Percentiles rank a stretch among this genome's conserved stretches.
Evolutionary conservation across 805 yeast species (phyloP).

Genomic region (Monosporozyma unispora): DNA sequence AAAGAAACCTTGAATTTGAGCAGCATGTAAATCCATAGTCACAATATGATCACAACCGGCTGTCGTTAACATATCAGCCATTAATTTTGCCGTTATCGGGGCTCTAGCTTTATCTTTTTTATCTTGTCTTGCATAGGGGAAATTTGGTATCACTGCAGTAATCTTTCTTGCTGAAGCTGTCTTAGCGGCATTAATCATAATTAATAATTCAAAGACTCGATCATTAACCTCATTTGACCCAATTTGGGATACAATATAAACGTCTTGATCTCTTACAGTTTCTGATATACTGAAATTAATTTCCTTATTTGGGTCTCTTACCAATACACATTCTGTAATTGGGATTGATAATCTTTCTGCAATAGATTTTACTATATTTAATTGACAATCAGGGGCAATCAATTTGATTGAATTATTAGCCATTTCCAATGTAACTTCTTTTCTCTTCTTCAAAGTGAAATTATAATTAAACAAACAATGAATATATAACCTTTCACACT

Average conservation of each 20-base stretch:
- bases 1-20: constrained; percentile 80
- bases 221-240: constrained; percentile 74
- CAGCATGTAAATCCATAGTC: constrained; percentile 79
- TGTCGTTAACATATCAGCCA: constrained; percentile 75
- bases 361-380: constrained; percentile 60
- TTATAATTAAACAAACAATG: not conserved
- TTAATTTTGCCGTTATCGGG: constrained; percentile 74
- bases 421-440: constrained; percentile 43
- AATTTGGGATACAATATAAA: constrained; percentile 67
- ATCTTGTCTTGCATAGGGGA: constrained; percentile 82
- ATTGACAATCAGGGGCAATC: constrained; percentile 57
- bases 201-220: constrained; percentile 59
- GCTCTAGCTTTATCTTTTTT: constrained; percentile 78
- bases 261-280: constrained; percentile 77
- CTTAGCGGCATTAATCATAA: constrained; percentile 78
- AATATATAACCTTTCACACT: too few relatives aligned
- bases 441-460: not conserved
- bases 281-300: constrained; percentile 71
- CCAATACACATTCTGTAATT: constrained; percentile 52
- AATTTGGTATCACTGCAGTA: constrained; percentile 74
- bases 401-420: constrained; percentile 63
- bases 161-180: constrained; percentile 76
- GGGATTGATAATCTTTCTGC: constrained; percentile 52
- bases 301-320: constrained; percentile 62
- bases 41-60: constrained; percentile 83